Evolutionary conservation across 2,329 filamentous ascomycete genomes (phyloP), one percentile per base, ranked within the genome.

Genomic region (Drechmeria coniospora): DNA sequence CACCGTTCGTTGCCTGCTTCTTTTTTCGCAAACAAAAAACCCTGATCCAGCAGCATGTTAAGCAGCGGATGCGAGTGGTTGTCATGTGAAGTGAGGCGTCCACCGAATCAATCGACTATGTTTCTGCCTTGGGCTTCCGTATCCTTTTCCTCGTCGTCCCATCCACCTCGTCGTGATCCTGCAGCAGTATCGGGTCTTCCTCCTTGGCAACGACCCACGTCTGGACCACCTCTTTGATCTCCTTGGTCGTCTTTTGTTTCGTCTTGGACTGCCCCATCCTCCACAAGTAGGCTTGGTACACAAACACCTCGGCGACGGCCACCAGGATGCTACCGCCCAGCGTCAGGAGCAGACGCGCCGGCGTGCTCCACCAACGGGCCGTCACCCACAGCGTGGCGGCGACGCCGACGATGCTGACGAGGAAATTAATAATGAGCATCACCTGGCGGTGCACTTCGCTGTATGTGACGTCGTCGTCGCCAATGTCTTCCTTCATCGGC

Each of bases 391-490:
- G 65, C 6, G 79, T 80, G 3, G 67, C 73, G 3, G 74, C 78
- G 27, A 79, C 79, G 24, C 86, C 81, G 3, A 87, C 58, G 29
- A 94, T 79, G 28, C 82, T 92, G 29, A 93, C 63, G 21, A 94
- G 57, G 27, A 95, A 83, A 50, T 95, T 98, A 43, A 92, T 65
- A 28, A 95, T 83, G 6, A 95, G 61, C 23, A 79, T 74, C 31
- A 90, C 57, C 44, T 90, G 82, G n/a, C 79, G 65, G 47, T 87
- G 78, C 2, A 90, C 63, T 34, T 90, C 80, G 20, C 68, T 65
- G 36, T 74, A 75, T 3, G 73, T 75, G 3, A 79, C 56, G 2
- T 77, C 74, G 35, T 82, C 78, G 37, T 70, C 58, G 32, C 64
- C 63, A 5, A 59, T 43, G 32, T 66, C 66, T 15, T 54, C 51